Evolutionary conservation across 352 stramenopile species (phyloP), one percentile per base, ranked within the genome.

Genomic region (Globisporangium emineosum): DNA sequence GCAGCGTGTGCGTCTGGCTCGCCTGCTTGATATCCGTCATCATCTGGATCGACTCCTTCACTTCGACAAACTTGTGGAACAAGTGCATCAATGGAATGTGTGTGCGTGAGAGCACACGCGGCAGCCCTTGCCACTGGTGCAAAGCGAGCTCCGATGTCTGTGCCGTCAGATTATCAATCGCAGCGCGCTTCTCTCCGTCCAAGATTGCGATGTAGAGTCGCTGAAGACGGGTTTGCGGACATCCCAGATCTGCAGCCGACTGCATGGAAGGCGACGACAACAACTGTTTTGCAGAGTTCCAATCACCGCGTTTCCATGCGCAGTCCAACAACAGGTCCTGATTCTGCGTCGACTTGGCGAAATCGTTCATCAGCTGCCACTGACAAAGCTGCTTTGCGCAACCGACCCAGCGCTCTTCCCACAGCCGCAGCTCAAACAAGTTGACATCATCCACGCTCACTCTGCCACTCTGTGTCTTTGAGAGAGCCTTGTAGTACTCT

Each of bases 351-450:
- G 88, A 81, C 64, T 95, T 94, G 12, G 89, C 90, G 71, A 97
- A 98, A 56, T 97, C 88, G 66, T 94, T 89, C 83, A 98, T 92
- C 8, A 97, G 77, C 62, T 93, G 83, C 93, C 93, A 98, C 67
- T 98, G 89, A 23, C 88, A 96, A 35, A 98, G 68, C 58, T 98
- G 87, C 73, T 96, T 92, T 1, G 89, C 89, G 65, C 88, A 97
- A 2, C 86, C 91, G 35, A 98, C 88, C 93, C 93, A 98, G 29
- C 89, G 81, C 47, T 96, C 83, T 66, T 97, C 85, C 88, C 90
- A 96, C 27, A 94, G 65, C 13, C 88, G 75, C 5, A 96, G 59
- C 73, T 97, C 90, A 57, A 96, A 95, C 21, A 91, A 50, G 65
- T 87, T 97, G 8, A 93, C 80, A 53, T 94, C 83, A 35, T 94